These are phyloP conservation scores for Candida sp. DNA, from an alignment of 1,139 yeast genomes.

Conservation along the genomic window DNA sequence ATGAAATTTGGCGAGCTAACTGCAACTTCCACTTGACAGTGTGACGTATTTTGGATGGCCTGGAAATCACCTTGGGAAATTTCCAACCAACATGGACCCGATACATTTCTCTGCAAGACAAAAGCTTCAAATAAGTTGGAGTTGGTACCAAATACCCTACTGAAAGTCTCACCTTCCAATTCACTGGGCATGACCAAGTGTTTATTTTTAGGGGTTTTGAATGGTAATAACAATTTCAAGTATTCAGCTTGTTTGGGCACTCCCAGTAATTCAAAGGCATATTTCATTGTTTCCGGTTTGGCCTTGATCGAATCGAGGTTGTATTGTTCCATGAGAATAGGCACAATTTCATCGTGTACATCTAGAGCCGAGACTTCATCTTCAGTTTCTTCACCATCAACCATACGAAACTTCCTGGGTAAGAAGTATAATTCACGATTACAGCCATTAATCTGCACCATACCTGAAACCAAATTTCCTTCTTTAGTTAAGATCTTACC, in stretches of 20 bases:
- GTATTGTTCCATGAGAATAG: slow-evolving; percentile 57
- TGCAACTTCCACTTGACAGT: slow-evolving; percentile 75
- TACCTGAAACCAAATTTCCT: slow-evolving; percentile 64
- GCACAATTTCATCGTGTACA: slow-evolving; percentile 73
- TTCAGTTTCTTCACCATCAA: slow-evolving; percentile 36
- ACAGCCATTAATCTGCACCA: slow-evolving; percentile 73
- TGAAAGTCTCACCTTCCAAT: slow-evolving; percentile 72
- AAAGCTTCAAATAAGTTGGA: slow-evolving; percentile 80
- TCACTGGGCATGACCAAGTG: slow-evolving; percentile 55
- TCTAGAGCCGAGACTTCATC: slow-evolving; percentile 53
- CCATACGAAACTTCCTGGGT: slow-evolving; percentile 52
- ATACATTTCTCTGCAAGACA: slow-evolving; percentile 74
- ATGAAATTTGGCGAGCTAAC: slow-evolving; percentile 50
- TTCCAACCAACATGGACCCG: slow-evolving; percentile 99
- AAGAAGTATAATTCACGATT: slow-evolving; percentile 72
- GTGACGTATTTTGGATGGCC: slow-evolving; percentile 64
- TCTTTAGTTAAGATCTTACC: slow-evolving; percentile 73
- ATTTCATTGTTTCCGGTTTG: slow-evolving; percentile 71
- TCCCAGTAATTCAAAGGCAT: slow-evolving; percentile 83
- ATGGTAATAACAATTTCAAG: slow-evolving; percentile 75
- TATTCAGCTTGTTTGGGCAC: slow-evolving; percentile 83
- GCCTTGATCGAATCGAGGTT: slow-evolving; percentile 64
- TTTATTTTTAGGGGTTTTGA: slow-evolving; percentile 51
- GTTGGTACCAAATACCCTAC: slow-evolving; percentile 77
- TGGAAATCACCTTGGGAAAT: slow-evolving; percentile 61